A percentile compares a stretch with the other conserved stretches of the same genome.
Conservation (phyloP, 768 basidiomycete genomes). For the Terana coerulea region DNA sequence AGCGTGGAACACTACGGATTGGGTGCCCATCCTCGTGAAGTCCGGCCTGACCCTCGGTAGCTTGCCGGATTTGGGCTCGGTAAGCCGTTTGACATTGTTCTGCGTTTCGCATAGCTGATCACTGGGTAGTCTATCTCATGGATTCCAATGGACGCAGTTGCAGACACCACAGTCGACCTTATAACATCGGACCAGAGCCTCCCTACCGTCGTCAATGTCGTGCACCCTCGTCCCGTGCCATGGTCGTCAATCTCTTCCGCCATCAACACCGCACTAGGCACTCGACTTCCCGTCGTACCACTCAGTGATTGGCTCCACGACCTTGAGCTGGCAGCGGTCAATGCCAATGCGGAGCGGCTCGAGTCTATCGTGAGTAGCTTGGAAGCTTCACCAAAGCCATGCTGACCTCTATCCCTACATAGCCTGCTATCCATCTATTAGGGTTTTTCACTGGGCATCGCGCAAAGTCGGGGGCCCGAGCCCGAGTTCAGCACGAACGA, state of each 20-base stretch:
- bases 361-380: conserved; percentile 9
- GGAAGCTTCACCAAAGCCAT: background rate
- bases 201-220: conserved; percentile 15
- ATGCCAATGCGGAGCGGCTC: conserved; percentile 1
- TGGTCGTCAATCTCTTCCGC: conserved; percentile 7
- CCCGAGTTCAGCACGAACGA: background rate
- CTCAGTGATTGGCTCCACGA: conserved; percentile 8
- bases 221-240: conserved; percentile 14
- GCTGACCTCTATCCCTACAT: too few species aligned
- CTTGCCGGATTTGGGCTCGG: conserved; percentile 7
- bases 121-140: conserved; percentile 6
- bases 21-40: conserved; percentile 26
- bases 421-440: conserved; percentile 11
- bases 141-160: conserved; percentile 14
- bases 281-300: conserved; percentile 9
- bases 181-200: background rate
- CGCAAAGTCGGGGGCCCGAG: background rate
- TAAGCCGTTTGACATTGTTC: conserved; percentile 6
- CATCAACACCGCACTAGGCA: conserved; percentile 2
- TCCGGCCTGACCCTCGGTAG: conserved; percentile 14
- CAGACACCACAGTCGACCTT: conserved; percentile 6
- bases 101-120: background rate
- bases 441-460: conserved; percentile 1
- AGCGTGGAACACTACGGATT: conserved; percentile 27
- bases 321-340: conserved; percentile 2